Base-by-base conservation (phyloP, 345 rosid species). In the Odontarrhena argentea region DNA sequence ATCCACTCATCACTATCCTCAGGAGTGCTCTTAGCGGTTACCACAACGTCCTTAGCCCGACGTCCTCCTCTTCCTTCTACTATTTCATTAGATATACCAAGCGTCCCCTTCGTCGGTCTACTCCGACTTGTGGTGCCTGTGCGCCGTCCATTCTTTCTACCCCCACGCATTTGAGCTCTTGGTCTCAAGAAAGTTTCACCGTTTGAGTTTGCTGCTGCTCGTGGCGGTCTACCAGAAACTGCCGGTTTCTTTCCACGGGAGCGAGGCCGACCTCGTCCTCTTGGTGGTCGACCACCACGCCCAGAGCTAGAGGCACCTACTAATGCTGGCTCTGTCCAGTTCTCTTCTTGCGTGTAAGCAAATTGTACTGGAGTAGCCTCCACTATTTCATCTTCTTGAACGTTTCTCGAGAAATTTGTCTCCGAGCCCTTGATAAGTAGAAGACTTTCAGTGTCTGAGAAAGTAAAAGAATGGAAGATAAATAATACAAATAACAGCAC, bases 61-160 rank as follows among this genome's bases (percentile, higher is more conserved):
- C 48, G 26, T 38, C 52, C 24, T 66, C 67, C 79, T 42, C 55
- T 60, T 0, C 54, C 61, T 45, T 36, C 40, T 2, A 22, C 74
- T 55, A 55, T 74, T 34, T 70, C 71, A 37, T 73, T 68, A 55
- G 72, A 54, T 58, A 67, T 65, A 56, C 68, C 69, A 0, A 70
- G 80, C 0, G 72, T 65, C 67, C 54, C 83, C 70, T 78, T 77
- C 1, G 79, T 76, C n/a, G 82, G 67, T 68, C 81, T 85, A 30
- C 64, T 85, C 67, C 86, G 55, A 58, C 81, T 74, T 69, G 73
- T 80, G 26, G 78, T 41, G 7, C 69, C 32, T n/a, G 80, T 82
- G 51, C 88, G 80, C 3, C 77, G 76, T 8, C 93, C 84, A 5
- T 79, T 82, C 66, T 79, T 88, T 45, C 68, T 83, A 15, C 86